Conservation (phyloP, 2,329 filamentous ascomycete species). For the Neonectria neomacrospora region DNA sequence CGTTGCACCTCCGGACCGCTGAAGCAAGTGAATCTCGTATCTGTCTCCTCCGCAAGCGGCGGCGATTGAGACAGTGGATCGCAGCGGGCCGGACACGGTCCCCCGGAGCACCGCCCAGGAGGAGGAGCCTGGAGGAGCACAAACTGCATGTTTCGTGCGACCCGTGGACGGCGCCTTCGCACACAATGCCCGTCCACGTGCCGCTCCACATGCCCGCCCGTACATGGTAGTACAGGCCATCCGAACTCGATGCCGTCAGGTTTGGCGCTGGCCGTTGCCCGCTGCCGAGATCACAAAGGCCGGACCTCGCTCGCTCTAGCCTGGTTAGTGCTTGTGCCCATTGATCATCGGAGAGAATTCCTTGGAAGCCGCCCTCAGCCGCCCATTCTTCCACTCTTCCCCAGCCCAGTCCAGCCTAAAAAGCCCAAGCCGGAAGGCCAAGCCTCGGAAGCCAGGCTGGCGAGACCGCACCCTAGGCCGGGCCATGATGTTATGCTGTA, state of each 20-base stretch:
- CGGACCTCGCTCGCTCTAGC: conserved; percentile 20
- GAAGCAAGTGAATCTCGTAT: background rate
- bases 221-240: conserved; percentile 6
- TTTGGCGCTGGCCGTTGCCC: conserved; percentile 16
- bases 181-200: conserved; percentile 19
- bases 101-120: conserved; percentile 16
- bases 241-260: conserved; percentile 5
- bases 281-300: conserved; percentile 13
- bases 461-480: background rate
- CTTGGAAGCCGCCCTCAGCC: conserved; percentile 1
- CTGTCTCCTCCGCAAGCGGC: background rate
- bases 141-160: conserved; percentile 3
- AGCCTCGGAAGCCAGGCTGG: background rate
- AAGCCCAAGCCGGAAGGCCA: background rate
- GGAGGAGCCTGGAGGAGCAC: conserved; percentile 12
- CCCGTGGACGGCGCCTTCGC: conserved; percentile 1
- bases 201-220: conserved; percentile 14
- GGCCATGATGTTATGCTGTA: conserved; percentile 2
- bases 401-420: conserved; percentile 1
- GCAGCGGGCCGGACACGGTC: conserved; percentile 10
- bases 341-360: conserved; percentile 19
- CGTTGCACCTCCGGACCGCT: background rate
- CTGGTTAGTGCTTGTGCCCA: conserved; percentile 4
- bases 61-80: conserved; percentile 14
- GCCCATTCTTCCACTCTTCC: conserved; percentile 10